Base-by-base conservation (phyloP, 805 yeast species). In the Saccharomycopsis vini region DNA sequence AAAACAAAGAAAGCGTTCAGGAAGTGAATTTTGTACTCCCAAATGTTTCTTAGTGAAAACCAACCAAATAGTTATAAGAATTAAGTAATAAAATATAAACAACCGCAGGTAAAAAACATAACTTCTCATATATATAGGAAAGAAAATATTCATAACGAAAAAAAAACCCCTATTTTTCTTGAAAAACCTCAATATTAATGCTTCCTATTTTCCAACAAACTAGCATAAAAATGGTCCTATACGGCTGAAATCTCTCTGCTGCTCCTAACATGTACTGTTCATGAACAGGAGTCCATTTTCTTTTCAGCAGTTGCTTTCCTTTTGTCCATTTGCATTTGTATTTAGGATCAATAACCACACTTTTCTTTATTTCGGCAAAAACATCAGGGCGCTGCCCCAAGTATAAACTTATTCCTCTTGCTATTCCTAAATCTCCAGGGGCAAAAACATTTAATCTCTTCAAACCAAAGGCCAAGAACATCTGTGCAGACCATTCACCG, bases 401-500 rank as follows among this genome's bases (percentile, higher is more conserved):
- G 59, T 85, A 89, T 23, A 68, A 59, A 0, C 86, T 72, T 46
- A 80, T 73, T 0, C 97, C 97, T 50, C 95, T 66, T 26, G 89
- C 87, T 2, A 89, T 73, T 1, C 96, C 97, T 38, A 89, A 62
- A 61, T 89, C 97, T 16, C 79, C 85, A 4, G 73, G 64, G 4
- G 92, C 81, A 58, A 86, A 86, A 0, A 85, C 75, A 57, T 89
- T 79, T 56, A 74, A 56, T 45, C 84, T 69, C 21, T 70, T 71
- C 36, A 88, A 62, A 1, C 83, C 81, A 56, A 86, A 86, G 19
- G 81, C 56, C 15, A 84, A 61, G 60, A 87, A 89, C 95, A 89
- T 89, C 43, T 81, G 82, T 0, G 92, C 89, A 3, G 88, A 76
- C 97, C 97, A 89, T 1, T 71, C 70, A 0, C 92, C 94, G 15